Percentiles rank a stretch among this genome's conserved stretches.
Conservation (phyloP, 176 grass and related monocot species). For the Avena insularis region DNA sequence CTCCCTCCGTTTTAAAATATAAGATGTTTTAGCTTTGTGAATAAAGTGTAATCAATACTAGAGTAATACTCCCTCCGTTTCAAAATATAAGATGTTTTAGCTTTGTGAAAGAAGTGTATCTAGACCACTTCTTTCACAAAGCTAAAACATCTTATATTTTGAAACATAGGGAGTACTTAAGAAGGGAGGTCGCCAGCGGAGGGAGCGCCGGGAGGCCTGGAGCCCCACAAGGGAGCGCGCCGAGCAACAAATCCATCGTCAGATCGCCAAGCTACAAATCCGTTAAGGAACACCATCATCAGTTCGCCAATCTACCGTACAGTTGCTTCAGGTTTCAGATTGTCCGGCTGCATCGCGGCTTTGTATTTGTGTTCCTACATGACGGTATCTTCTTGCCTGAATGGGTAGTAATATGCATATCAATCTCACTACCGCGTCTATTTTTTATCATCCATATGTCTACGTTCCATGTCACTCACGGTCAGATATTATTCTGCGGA, state of each 20-base stretch:
- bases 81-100: too few species aligned
- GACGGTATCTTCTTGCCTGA: background rate
- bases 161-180: too few species aligned
- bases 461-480: background rate
- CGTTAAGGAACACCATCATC: background rate
- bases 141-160: too few species aligned
- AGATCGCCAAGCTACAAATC: conserved; percentile 7
- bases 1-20: too few species aligned
- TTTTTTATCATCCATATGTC: too few species aligned
- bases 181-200: background rate
- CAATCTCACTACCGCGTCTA: background rate
- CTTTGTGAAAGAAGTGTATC: too few species aligned
- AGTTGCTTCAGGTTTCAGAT: background rate
- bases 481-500: too few species aligned
- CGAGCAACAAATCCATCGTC: background rate
- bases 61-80: too few species aligned
- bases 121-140: too few species aligned
- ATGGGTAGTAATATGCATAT: background rate
- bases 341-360: background rate
- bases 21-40: too few species aligned
- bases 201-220: background rate
- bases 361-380: background rate
- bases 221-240: background rate
- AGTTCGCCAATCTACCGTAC: background rate
- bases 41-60: too few species aligned